Evolutionary conservation across 129 eudicot genomes (phyloP).

Genomic region (Deinandra increscens): DNA sequence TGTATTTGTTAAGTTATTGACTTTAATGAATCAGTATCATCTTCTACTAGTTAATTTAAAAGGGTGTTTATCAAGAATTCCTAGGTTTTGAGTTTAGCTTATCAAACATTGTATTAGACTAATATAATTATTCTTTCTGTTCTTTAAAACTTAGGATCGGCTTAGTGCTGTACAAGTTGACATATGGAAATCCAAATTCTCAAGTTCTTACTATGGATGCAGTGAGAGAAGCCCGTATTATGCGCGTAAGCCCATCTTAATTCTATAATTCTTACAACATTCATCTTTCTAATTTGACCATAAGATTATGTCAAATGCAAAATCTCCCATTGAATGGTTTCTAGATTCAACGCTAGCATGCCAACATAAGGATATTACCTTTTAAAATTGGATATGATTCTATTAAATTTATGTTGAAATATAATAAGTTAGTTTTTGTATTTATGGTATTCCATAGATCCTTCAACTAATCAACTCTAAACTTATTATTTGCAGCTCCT

Average conservation of each 20-base stretch:
- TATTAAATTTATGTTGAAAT: neutral
- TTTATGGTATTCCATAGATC: neutral
- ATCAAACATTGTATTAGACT: neutral
- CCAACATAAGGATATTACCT: neutral
- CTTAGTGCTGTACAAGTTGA: slow-evolving; percentile 52
- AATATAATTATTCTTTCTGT: neutral
- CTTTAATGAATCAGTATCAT: neutral
- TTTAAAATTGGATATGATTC: neutral
- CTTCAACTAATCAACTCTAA: slow-evolving; percentile 11
- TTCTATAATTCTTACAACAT: neutral
- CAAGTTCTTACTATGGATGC: slow-evolving; percentile 81
- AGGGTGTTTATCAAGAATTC: neutral
- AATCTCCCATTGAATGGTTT: neutral
- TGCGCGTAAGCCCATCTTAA: slow-evolving; percentile 60
- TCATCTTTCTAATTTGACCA: neutral
- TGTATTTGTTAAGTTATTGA: neutral
- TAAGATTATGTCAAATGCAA: neutral
- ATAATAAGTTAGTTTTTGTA: neutral
- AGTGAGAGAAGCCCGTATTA: slow-evolving; percentile 78
- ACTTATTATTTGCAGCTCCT: slow-evolving; percentile 56
- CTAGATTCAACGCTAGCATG: neutral
- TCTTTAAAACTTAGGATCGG: slow-evolving; percentile 40
- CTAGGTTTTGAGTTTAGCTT: neutral
- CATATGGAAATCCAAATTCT: slow-evolving; percentile 76
- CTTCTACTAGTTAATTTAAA: neutral